Evolutionary conservation across 805 yeast species (phyloP).

Genomic region (Starmerella bombi): DNA sequence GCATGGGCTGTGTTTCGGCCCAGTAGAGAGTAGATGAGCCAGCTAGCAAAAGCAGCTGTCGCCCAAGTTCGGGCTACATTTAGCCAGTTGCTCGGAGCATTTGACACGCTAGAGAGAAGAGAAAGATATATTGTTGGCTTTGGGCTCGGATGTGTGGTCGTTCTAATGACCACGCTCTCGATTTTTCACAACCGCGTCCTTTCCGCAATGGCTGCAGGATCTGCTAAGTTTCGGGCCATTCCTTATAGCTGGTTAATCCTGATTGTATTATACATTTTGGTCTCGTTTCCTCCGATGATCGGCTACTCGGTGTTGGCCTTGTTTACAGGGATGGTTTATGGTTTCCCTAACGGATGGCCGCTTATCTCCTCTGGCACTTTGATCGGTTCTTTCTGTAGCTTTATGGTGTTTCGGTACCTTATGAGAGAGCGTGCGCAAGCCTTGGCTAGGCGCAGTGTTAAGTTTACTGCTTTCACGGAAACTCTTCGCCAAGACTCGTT

Average conservation of each 20-base stretch:
- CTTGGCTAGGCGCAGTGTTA: constrained; percentile 48
- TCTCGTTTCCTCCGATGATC: constrained; percentile 80
- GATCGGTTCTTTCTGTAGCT: constrained; percentile 63
- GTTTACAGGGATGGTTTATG: constrained; percentile 69
- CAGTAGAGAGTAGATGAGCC: no score
- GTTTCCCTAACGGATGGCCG: constrained; percentile 69
- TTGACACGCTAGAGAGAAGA: constrained; percentile 18
- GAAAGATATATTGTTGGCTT: constrained; percentile 14
- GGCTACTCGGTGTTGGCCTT: constrained; percentile 66
- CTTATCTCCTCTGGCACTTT: constrained; percentile 56
- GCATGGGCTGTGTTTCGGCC: no score
- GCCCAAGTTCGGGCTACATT: no score
- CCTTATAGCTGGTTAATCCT: constrained; percentile 31
- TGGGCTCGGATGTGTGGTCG: constrained; percentile 18
- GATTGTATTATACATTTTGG: constrained; percentile 42
- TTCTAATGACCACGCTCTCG: constrained; percentile 20
- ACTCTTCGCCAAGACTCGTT: constrained; percentile 62
- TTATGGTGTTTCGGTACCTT: constrained; percentile 48
- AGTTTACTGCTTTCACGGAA: constrained; percentile 59
- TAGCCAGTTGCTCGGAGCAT: constrained; percentile 4
- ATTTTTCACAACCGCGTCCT: constrained; percentile 28
- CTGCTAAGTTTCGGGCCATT: constrained; percentile 25
- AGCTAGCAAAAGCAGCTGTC: no score
- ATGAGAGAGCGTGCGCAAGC: constrained; percentile 44
- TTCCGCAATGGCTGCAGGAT: constrained; percentile 23